phyloP scores from a whole-genome alignment of 441 rosid genomes.

The Viola pubescens region DNA sequence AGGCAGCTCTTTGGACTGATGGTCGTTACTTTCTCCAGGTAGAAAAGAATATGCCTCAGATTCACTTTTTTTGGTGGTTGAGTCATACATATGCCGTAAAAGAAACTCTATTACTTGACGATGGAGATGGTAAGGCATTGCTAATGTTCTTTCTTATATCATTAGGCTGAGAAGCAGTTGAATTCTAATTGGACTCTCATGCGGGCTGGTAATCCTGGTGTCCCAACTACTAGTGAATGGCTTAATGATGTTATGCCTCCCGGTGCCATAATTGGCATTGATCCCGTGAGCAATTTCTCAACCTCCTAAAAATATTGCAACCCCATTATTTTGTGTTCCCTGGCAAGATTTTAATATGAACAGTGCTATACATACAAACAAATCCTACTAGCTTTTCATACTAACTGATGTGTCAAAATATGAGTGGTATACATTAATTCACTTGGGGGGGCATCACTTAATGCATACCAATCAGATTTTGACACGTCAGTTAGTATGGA shows the following conservation, averaged over 20 bases:
- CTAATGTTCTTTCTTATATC: slow-evolving; percentile 14
- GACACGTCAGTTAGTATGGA: too few species aligned
- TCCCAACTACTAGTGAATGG: slow-evolving; percentile 86
- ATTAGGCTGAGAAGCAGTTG: slow-evolving; percentile 86
- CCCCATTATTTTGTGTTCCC: neutral
- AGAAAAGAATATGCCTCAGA: neutral
- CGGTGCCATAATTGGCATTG: slow-evolving; percentile 86
- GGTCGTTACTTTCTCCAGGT: slow-evolving; percentile 99
- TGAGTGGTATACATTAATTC: too few species aligned
- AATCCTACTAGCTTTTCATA: too few species aligned
- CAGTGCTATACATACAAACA: too few species aligned
- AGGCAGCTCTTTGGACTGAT: slow-evolving; percentile 96
- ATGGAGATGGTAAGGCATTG: neutral
- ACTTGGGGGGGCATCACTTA: too few species aligned
- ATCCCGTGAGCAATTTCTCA: slow-evolving; percentile 68
- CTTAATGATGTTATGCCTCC: slow-evolving; percentile 74
- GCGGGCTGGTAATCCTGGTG: slow-evolving; percentile 88
- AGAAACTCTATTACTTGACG: too few species aligned
- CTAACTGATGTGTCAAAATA: too few species aligned
- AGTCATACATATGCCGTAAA: too few species aligned
- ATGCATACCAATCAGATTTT: too few species aligned
- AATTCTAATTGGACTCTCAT: slow-evolving; percentile 80
- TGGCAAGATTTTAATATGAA: neutral
- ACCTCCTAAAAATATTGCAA: slow-evolving; percentile 18
- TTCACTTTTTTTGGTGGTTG: neutral